Base-by-base conservation (phyloP, 1,284 basidiomycete genomes). In the Heterobasidion parviporum region DNA sequence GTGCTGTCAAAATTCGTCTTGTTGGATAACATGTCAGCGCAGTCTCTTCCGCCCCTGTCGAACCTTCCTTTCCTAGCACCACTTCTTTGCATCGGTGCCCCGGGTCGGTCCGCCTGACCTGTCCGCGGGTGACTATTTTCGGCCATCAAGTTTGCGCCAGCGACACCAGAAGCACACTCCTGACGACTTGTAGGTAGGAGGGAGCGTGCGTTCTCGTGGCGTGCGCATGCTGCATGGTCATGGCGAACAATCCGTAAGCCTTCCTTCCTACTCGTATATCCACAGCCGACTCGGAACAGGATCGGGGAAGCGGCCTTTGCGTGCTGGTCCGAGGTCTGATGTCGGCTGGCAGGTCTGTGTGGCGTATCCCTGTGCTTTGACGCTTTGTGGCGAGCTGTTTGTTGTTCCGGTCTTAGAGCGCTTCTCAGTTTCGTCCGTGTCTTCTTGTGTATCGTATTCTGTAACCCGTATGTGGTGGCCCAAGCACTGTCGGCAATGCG, bases 1-100 rank as follows among this genome's bases (percentile, higher is more conserved):
- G 84, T 53, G 43, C 61, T 4, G 55, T 60, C 54, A 63, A 63
- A 51, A 63, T 63, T 46, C 59, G 61, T 33, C 56, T 63, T 26
- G 61, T 56, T 6, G 61, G 61, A 54, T 63, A 62, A 50, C 56
- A 52, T 43, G 20, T 15, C n/a, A 41, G 38, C 38, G 38, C n/a
- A 7, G 12, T n/a, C n/a, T 6, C 12, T 7, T n/a, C 38, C 38
- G 10, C 38, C 38, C 3, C 38, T 10, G 7, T 8, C n/a, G 38
- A 41, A 41, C 12, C 38, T 41, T 41, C n/a, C n/a, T 41, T 41
- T 41, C n/a, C 38, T 41, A 12, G n/a, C 12, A 10, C 10, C 38
- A 41, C 38, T n/a, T 41, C n/a, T n/a, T 6, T 12, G 38, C 38
- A 10, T 41, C n/a, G 38, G 38, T 41, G 38, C 38, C 38, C 38